Evolutionary conservation across 176 grass and related monocot genomes (phyloP), one percentile per base, ranked within the genome.

Genomic region (Thalia dealbata): DNA sequence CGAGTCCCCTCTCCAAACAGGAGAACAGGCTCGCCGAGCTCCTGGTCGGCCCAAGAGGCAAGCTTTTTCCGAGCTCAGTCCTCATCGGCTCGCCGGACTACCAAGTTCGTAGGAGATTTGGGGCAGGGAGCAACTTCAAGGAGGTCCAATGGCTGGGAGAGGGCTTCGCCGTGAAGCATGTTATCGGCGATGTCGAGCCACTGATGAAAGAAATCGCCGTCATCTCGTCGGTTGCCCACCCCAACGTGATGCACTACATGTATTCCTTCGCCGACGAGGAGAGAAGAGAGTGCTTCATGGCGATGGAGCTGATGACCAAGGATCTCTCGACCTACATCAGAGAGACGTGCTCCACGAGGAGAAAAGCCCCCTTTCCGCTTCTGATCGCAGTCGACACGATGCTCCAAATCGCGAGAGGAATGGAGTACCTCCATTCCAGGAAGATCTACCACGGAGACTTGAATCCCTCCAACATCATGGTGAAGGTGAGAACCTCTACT

Each of bases 81-180:
- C 67, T 79, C 2, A 23, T 79, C 11, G 38, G 77, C 1, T 79
- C 77, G 24, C 68, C 58, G 52, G 77, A 71, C 42, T 79, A 79
- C 77, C 52, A 32, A 30, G 77, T 71, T 14, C 42, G 52, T 8
- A 43, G 77, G 48, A 56, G 77, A 50, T 71, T 79, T 29, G 77
- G 77, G 23, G 42, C 22, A 10, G 55, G 54, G 24, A 61, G 67
- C 16, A 55, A 61, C 52, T 61, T 46, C 67, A 79, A 79, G 77
- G 77, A 79, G 52, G 41, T 79, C 24, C 67, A 79, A 12, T 79
- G 77, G 77, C 71, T 79, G 67, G 77, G 67, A 7, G 67, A 79
- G 54, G 71, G 67, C 50, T 79, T 71, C 23, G 35, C 6, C 3
- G 52, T 79, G 41, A 71, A 61, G 54, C 77, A 79, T 29, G 35